Base-by-base conservation (phyloP, 2,329 filamentous ascomycete species). In the Septoria petroselini region DNA sequence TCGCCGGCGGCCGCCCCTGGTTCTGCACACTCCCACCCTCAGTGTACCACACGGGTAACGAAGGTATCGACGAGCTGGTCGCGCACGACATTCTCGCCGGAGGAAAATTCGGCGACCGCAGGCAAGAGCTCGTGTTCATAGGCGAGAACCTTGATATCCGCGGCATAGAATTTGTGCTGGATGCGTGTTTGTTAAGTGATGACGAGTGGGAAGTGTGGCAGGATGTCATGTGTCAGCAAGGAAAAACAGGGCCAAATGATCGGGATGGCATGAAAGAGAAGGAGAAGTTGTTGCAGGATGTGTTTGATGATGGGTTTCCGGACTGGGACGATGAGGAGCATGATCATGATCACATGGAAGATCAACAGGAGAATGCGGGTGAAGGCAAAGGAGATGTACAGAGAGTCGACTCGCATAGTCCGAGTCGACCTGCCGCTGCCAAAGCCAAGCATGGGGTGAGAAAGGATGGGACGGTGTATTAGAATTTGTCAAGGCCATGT, bases 121-220 rank as follows among this genome's bases (percentile, higher is more conserved):
- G 84, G 2, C 84, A 88, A 63, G 85, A 88, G 64, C 64, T 88
- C 5, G 85, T 88, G 2, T 85, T 88, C 53, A 88, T 89, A 50
- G 85, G 85, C 0, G 83, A 87, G 65, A 74, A 75, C 4, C 71
- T 88, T 11, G 74, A 86, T 41, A 61, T 73, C 1, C 61, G 65
- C 4, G 73, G 70, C 0, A 69, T 88, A 12, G 77, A 74, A 18
- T 67, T 65, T 3, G 64, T 76, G 27, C 64, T 88, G 3, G 80
- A 88, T 59, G 67, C 64, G 1, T 87, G 84, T 59, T 63, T 88
- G 18, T 64, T 88, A 2, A 74, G 75, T n/a, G 78, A 84, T 17
- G 64, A 64, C 0, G 85, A 88, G 66, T 71, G 69, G 65, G 58
- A 62, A 47, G 59, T 59, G 37, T 73, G 71, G 70, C 62, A 71